Percentiles rank a stretch among this genome's conserved stretches.
Conservation (phyloP, 2,329 filamentous ascomycete genomes). For the Colletotrichum tofieldiae region DNA sequence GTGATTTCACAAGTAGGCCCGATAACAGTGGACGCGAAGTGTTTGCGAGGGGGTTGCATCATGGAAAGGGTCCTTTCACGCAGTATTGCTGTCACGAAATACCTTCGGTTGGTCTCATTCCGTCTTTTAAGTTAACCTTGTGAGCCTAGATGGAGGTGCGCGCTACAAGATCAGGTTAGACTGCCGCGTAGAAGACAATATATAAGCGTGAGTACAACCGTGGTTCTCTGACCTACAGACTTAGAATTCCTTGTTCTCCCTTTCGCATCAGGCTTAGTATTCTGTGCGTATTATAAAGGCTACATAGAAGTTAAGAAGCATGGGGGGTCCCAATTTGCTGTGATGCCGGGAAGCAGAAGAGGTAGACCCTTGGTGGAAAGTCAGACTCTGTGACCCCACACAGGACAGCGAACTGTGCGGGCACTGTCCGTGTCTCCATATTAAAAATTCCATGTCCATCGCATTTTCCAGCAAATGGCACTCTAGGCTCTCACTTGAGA, state of each 20-base stretch:
- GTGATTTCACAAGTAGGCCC: background rate
- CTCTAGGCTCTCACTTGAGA: background rate
- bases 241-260: no score
- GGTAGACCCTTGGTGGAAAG: background rate
- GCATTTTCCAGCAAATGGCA: conserved; percentile 14
- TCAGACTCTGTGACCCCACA: background rate
- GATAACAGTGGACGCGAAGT: background rate
- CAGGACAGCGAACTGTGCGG: conserved; percentile 19
- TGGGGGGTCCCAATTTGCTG: background rate
- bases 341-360: background rate
- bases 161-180: no score
- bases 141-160: no score
- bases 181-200: no score
- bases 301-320: background rate
- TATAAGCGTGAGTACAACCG: no score
- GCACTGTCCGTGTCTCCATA: conserved; percentile 25
- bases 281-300: no score
- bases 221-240: no score
- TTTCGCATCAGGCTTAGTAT: no score
- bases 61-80: background rate
- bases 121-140: no score
- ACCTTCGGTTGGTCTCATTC: background rate
- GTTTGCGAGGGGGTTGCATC: background rate
- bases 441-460: conserved; percentile 38
- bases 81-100: background rate